phyloP scores from a whole-genome alignment of 2,329 filamentous ascomycete species.

The Colletotrichum echinochloae region DNA sequence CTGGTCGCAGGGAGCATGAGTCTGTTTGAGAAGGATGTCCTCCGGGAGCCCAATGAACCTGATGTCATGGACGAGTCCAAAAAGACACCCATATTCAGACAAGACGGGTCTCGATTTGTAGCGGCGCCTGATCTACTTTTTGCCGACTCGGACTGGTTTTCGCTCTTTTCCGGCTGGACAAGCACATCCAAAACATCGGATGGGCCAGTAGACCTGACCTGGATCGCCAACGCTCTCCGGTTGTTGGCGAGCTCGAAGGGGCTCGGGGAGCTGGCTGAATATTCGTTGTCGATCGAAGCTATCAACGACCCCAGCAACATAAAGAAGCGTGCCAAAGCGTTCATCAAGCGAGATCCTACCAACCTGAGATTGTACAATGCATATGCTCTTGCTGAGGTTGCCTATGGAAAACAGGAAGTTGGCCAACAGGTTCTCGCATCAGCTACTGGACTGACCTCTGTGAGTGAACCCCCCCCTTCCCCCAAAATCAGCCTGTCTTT shows the following conservation, averaged over 20 bases:
- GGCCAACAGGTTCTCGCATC: constrained; percentile 75
- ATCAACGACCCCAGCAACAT: constrained; percentile 64
- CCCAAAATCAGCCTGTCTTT: too few relatives aligned
- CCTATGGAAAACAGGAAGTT: constrained; percentile 66
- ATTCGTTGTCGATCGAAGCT: constrained; percentile 76
- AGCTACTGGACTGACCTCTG: constrained; percentile 61
- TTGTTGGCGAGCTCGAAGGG: constrained; percentile 62
- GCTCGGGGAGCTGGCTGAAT: constrained; percentile 71
- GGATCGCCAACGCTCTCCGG: constrained; percentile 66
- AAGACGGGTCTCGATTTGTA: constrained; percentile 46
- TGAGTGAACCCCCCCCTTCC: constrained; percentile 43
- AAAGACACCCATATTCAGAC: constrained; percentile 45
- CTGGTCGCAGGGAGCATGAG: constrained; percentile 14
- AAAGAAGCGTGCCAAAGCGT: constrained; percentile 77
- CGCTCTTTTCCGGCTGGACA: constrained; percentile 49
- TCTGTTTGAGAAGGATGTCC: constrained; percentile 24
- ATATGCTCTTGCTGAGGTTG: constrained; percentile 79
- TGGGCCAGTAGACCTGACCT: constrained; percentile 55
- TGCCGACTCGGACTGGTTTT: constrained; percentile 58
- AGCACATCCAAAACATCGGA: constrained; percentile 41
- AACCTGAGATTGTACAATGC: constrained; percentile 80
- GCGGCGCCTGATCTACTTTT: constrained; percentile 67
- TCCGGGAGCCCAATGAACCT: constrained; percentile 27
- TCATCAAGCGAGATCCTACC: constrained; percentile 76
- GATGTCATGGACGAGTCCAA: constrained; percentile 30